Conservation (phyloP, 768 basidiomycete genomes). For the Podaxis sp. region DNA sequence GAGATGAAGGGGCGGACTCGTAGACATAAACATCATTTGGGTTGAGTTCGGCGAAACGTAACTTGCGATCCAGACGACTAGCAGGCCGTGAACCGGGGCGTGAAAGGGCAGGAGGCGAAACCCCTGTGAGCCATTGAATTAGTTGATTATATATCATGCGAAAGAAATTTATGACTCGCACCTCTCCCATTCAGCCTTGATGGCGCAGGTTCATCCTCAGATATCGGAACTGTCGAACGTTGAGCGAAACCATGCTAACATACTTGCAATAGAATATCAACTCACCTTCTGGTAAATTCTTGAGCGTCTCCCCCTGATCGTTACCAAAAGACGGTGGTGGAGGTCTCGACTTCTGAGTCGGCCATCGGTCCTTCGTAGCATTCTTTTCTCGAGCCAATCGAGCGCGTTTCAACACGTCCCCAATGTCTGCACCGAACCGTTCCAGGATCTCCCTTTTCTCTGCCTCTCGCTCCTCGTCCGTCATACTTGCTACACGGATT, state of each 20-base stretch:
- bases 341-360: background rate
- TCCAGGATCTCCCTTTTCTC: constrained; percentile 69
- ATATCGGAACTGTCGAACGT: constrained; percentile 19
- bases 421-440: constrained; percentile 67
- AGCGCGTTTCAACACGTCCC: constrained; percentile 58
- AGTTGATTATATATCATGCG: background rate
- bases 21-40: constrained; percentile 81
- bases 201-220: constrained; percentile 16
- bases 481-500: constrained; percentile 63
- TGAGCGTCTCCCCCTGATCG: background rate
- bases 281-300: constrained; percentile 20
- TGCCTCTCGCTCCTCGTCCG: constrained; percentile 63
- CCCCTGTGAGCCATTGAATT: constrained; percentile 18
- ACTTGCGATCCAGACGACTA: constrained; percentile 51
- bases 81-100: constrained; percentile 57
- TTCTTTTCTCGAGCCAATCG: constrained; percentile 44
- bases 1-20: constrained; percentile 78
- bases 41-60: constrained; percentile 77
- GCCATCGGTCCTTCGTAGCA: constrained; percentile 2
- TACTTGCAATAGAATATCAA: background rate
- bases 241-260: background rate
- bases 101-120: constrained; percentile 45
- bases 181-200: constrained; percentile 14
- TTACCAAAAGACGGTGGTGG: constrained; percentile 1
- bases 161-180: background rate